Conservation (phyloP, 345 rosid genomes). For the Cochlearia excelsa region DNA sequence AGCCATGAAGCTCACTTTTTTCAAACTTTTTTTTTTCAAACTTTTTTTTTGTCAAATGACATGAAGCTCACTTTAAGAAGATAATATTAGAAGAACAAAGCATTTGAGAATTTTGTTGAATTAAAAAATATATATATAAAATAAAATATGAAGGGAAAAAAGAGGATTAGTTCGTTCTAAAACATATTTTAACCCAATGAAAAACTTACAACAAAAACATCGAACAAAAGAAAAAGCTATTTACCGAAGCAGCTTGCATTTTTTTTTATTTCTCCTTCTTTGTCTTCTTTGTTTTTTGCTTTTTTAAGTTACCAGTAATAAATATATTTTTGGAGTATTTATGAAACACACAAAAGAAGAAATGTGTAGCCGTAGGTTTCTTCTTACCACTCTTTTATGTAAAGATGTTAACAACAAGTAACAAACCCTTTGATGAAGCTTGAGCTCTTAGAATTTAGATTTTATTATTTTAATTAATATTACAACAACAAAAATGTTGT, state of each 20-base stretch:
- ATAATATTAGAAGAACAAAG: conserved; percentile 4
- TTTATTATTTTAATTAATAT: background rate
- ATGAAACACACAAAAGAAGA: background rate
- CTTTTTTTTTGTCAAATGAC: background rate
- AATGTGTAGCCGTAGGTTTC: conserved; percentile 4
- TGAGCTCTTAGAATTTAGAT: conserved; percentile 4
- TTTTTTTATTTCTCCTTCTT: conserved; percentile 12
- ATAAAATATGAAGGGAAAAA: background rate
- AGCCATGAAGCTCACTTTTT: no score
- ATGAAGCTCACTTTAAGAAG: conserved; percentile 38
- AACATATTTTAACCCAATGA: conserved; percentile 18
- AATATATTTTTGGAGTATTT: background rate
- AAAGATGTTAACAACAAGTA: no score
- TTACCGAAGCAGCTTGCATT: conserved; percentile 54
- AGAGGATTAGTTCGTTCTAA: conserved; percentile 23
- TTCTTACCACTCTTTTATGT: background rate
- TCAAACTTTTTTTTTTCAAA: no score
- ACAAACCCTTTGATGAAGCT: conserved; percentile 29
- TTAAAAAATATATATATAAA: background rate
- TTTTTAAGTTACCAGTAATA: background rate
- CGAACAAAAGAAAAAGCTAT: background rate
- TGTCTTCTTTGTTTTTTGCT: conserved; percentile 15
- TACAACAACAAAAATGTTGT: background rate
- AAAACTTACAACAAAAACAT: conserved; percentile 1
- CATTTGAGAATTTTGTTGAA: conserved; percentile 6